A percentile compares a stretch with the other conserved stretches of the same genome.
phyloP scores from a whole-genome alignment of 306 rosid genomes.

The Inga laurina region DNA sequence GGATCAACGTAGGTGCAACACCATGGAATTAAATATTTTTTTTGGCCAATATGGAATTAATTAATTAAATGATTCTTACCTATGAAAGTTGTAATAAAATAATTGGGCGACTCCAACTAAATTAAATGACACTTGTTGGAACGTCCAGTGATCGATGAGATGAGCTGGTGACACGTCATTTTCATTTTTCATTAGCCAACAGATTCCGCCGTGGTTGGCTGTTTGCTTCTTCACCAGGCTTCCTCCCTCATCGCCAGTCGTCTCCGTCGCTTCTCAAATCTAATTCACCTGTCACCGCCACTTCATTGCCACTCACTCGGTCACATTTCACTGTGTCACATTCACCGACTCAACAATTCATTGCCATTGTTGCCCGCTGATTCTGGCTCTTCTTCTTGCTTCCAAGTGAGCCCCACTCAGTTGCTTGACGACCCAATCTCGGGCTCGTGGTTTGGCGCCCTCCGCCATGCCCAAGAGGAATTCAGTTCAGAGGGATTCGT shows the following conservation, averaged over 20 bases:
- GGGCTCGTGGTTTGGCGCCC: background rate
- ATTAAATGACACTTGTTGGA: background rate
- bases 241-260: background rate
- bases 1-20: no score
- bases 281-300: no score
- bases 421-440: background rate
- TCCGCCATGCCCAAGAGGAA: conserved; percentile 15
- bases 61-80: no score
- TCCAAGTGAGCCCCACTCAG: background rate
- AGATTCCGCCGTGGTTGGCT: background rate
- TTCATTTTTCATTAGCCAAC: conserved; percentile 37
- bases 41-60: no score
- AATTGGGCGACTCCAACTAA: conserved; percentile 26
- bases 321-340: background rate
- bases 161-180: conserved; percentile 41
- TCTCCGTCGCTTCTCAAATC: background rate
- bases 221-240: background rate
- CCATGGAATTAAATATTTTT: no score
- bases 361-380: background rate
- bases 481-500: conserved; percentile 57
- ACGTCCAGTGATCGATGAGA: background rate
- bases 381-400: background rate
- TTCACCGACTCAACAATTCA: background rate
- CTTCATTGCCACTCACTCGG: background rate
- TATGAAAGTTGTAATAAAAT: background rate